Base-by-base conservation (phyloP, 2,329 filamentous ascomycete species). In the Sphaerulina vaccinii region DNA sequence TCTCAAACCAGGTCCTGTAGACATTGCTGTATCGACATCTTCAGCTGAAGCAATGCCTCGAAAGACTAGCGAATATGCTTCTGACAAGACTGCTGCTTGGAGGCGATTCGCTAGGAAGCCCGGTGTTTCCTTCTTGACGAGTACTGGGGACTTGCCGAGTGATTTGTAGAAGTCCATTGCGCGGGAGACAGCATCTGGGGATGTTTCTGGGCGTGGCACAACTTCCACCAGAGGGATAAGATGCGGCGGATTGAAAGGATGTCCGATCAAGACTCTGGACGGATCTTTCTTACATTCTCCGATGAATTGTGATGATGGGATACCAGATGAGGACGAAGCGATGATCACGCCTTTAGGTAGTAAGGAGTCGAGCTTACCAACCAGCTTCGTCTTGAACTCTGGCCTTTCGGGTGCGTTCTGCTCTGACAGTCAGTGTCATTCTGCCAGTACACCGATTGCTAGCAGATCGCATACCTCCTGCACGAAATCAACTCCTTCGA, bases 181-280 rank as follows among this genome's bases (percentile, higher is more conserved):
- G 7, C 51, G 51, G 3, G 56, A 38, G 15, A 70, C 59, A 5
- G 61, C 56, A 0, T 47, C 48, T 1, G 51, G 13, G 4, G 61
- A 50, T 0, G 73, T 75, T 35, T 60, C 56, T 1, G 55, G 41
- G 2, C 71, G 68, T 7, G 69, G 70, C 1, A 76, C 74, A 0
- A 77, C 70, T 58, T 78, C 75, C 16, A 77, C 73, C 11, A 77
- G 65, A 1, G 74, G 74, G 16, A 77, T 73, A 15, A 78, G 62
- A 54, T 77, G 75, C 5, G 74, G 75, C 7, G 75, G 75, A 55
- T 78, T 77, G 65, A 76, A 77, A 0, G 75, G 74, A 56, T 77
- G 75, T 3, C 73, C 74, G 21, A 77, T 68, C 1, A 75, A 58
- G 27, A 73, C 65, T n/a, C 72, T 66, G 16, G 58, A 61, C 0